Evolutionary conservation across 306 rosid species (phyloP), one percentile per base, ranked within the genome.

Genomic region (Inga oerstediana): DNA sequence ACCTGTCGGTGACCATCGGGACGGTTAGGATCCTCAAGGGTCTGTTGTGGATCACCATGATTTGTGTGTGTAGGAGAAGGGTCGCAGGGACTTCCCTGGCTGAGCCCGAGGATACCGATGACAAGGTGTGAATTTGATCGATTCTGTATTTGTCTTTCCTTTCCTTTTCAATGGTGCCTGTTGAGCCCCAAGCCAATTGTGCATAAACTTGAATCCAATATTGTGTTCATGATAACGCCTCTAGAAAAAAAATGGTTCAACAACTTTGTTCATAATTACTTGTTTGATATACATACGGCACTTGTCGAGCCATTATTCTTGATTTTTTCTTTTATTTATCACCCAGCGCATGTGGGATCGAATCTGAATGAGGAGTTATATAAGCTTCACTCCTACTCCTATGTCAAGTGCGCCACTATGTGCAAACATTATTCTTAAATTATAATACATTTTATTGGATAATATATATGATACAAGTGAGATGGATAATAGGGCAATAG

Each of bases 1-100:
- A 90, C 77, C 77, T 93, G 3, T 90, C 89, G 7, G 88, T 93
- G 19, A 80, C 88, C 3, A 88, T 91, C 83, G 99, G 98, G 58
- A 87, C 92, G 88, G 87, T 92, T 0, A 92, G 85, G 84, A 27
- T 85, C 54, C 84, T 86, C 4, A 96, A 89, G 84, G 84, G 84
- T 41, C 27, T 90, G 43, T 20, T 86, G 81, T 89, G 93, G 93
- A 54, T 93, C 30, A 52, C 68, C 3, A 82, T 82, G 72, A 22
- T 88, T 65, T 86, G 76, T 83, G 58, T 83, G 10, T 79, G 89
- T 35, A 86, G 79, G 34, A 86, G 81, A 34, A 84, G 87, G 81
- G 61, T 35, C 48, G 54, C 65, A 17, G 74, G 8, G 39, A 74
- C 72, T 34, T 85, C 85, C 49, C 58, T 32, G 61, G 79, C 58